Conservation (phyloP, 305 asterid species). For the Stenogyne calaminthoides region DNA sequence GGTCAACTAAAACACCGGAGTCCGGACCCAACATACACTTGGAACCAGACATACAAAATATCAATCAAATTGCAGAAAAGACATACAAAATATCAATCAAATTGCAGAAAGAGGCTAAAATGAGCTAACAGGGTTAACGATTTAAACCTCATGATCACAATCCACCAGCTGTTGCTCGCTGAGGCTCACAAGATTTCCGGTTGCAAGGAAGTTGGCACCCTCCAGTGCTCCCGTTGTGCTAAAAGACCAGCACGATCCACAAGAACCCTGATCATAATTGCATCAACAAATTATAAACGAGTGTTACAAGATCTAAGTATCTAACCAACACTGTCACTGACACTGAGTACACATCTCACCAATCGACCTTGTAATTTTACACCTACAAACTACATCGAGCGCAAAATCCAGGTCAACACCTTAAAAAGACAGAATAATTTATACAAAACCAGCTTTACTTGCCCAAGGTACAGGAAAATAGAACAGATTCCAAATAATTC, state of each 20-base stretch:
- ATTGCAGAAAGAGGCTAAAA: background rate
- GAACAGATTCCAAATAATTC: constrained; percentile 1
- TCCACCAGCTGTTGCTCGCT: constrained; percentile 97
- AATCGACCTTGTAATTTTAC: background rate
- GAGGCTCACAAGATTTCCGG: constrained; percentile 84
- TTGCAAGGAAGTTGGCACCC: constrained; percentile 84
- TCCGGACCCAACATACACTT: background rate
- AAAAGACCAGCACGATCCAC: constrained; percentile 98
- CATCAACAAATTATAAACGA: constrained; percentile 20
- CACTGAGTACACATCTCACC: constrained; percentile 1
- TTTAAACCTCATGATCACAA: constrained; percentile 87
- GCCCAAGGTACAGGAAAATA: background rate
- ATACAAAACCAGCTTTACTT: background rate
- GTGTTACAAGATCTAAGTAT: background rate
- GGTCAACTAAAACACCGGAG: background rate
- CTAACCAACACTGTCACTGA: constrained; percentile 9
- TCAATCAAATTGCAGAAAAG: no score
- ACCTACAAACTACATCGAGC: background rate
- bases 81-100: constrained; percentile 3
- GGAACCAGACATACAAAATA: background rate
- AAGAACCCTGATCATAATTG: constrained; percentile 61
- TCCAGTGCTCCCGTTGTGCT: constrained; percentile 93
- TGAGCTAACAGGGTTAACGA: background rate
- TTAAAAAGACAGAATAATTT: background rate
- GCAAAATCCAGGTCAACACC: constrained; percentile 4